Evolutionary conservation across 306 rosid genomes (phyloP).

Genomic region (Sindora glabra): DNA sequence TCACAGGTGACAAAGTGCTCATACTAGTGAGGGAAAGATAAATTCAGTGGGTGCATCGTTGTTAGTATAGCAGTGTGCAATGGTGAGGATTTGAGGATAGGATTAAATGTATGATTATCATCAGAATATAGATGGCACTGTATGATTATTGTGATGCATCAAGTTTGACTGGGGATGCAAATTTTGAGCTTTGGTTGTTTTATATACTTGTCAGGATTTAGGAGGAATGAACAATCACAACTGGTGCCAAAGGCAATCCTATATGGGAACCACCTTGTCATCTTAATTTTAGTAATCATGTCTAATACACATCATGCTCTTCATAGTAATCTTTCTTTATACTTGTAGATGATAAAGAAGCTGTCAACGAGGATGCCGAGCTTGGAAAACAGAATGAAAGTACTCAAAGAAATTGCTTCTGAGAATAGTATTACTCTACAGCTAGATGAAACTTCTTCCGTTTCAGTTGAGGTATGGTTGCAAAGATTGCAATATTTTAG

Average conservation of each 20-base stretch:
- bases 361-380: slow-evolving; percentile 64
- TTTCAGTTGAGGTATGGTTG: slow-evolving; percentile 39
- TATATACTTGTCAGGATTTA: not conserved
- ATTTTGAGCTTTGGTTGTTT: not conserved
- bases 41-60: too few relatives aligned
- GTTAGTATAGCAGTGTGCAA: too few relatives aligned
- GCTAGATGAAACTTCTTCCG: slow-evolving; percentile 35
- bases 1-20: too few relatives aligned
- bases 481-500: not conserved
- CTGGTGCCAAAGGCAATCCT: not conserved
- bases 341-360: slow-evolving; percentile 50
- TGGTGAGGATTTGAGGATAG: too few relatives aligned
- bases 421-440: slow-evolving; percentile 52
- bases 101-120: too few relatives aligned
- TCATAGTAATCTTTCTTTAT: not conserved
- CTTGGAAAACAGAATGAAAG: slow-evolving; percentile 60
- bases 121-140: too few relatives aligned
- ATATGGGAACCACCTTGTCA: not conserved
- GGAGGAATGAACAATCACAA: not conserved
- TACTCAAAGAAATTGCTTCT: slow-evolving; percentile 69
- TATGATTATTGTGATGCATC: not conserved
- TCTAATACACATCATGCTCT: not conserved
- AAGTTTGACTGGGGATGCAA: not conserved
- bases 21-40: too few relatives aligned
- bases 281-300: not conserved